These are phyloP conservation scores for Anastatica hierochuntica DNA, from an alignment of 345 rosid genomes.

Conservation along the genomic window DNA sequence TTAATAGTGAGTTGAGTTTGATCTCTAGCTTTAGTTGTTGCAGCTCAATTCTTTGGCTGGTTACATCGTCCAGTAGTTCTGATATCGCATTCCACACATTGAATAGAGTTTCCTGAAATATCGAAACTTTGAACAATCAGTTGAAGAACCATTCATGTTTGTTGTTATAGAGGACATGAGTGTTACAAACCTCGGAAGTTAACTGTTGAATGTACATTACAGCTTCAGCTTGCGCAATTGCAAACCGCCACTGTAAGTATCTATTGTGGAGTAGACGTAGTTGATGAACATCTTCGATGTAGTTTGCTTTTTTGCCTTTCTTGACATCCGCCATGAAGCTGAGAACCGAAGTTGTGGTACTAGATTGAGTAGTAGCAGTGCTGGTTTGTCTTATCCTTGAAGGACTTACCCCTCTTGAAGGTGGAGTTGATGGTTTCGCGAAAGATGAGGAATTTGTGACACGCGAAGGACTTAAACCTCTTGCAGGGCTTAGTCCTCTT, in stretches of 20 bases:
- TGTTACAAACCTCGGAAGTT: slow-evolving; percentile 62
- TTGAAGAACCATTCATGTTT: neutral
- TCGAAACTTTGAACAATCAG: slow-evolving; percentile 1
- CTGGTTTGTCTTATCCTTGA: slow-evolving; percentile 59
- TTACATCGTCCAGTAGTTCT: slow-evolving; percentile 58
- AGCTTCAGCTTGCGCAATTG: slow-evolving; percentile 65
- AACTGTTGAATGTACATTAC: slow-evolving; percentile 55
- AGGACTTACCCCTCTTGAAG: slow-evolving; percentile 72
- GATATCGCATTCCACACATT: slow-evolving; percentile 62
- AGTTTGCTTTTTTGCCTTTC: slow-evolving; percentile 59
- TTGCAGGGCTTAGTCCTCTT: too few species aligned
- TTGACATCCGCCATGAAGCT: slow-evolving; percentile 80
- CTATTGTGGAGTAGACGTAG: slow-evolving; percentile 73
- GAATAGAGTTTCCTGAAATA: slow-evolving; percentile 58
- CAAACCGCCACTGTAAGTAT: slow-evolving; percentile 85
- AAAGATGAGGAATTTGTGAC: slow-evolving; percentile 22
- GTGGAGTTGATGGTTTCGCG: slow-evolving; percentile 62
- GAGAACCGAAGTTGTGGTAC: slow-evolving; percentile 62
- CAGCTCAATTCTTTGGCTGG: slow-evolving; percentile 51
- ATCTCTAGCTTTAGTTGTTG: slow-evolving; percentile 66
- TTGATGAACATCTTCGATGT: slow-evolving; percentile 87
- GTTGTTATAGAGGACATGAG: neutral
- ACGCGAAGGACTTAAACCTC: slow-evolving; percentile 51
- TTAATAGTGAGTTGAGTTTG: slow-evolving; percentile 58
- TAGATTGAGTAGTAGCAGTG: slow-evolving; percentile 43